Evolutionary conservation across 2,329 filamentous ascomycete genomes (phyloP).

Genomic region (Cucurbitaria berberidis): DNA sequence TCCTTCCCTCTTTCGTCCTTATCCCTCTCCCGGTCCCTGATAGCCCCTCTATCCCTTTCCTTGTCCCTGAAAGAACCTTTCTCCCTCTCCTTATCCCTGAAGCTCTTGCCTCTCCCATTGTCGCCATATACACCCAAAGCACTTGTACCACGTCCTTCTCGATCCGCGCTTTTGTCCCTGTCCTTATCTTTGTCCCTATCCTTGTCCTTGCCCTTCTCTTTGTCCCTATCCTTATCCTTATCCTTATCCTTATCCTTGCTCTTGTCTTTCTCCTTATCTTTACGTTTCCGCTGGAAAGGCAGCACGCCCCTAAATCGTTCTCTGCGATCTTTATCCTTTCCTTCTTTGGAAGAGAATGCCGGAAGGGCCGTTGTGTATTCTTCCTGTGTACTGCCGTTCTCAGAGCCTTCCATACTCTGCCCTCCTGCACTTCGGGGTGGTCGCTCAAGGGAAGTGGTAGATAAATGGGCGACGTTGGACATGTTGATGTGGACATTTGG

Average conservation of each 20-base stretch:
- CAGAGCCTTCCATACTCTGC: conserved; percentile 41
- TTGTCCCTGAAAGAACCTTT: neutral
- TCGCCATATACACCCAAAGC: conserved; percentile 29
- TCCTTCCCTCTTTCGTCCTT: conserved; percentile 1
- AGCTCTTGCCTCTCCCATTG: conserved; percentile 10
- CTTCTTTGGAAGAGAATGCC: conserved; percentile 41
- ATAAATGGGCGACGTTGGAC: conserved; percentile 22
- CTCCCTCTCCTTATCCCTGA: neutral
- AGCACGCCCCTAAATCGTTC: conserved; percentile 49
- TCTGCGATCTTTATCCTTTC: conserved; percentile 46
- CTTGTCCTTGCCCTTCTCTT: conserved; percentile 32
- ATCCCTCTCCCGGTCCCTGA: neutral
- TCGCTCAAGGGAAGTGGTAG: conserved; percentile 26
- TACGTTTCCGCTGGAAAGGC: conserved; percentile 46
- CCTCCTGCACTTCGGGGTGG: conserved; percentile 36
- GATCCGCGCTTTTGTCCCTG: conserved; percentile 22
- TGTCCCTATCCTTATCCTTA: conserved; percentile 22
- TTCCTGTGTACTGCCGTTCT: conserved; percentile 43
- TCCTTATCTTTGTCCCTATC: conserved; percentile 25
- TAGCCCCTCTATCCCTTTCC: conserved; percentile 3
- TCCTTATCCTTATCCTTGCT: conserved; percentile 27
- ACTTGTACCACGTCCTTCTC: conserved; percentile 20
- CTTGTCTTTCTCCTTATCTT: conserved; percentile 37
- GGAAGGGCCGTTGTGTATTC: conserved; percentile 49
- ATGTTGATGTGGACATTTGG: conserved; percentile 23